Evolutionary conservation across 345 rosid species (phyloP).

Genomic region (Citrus sp.): DNA sequence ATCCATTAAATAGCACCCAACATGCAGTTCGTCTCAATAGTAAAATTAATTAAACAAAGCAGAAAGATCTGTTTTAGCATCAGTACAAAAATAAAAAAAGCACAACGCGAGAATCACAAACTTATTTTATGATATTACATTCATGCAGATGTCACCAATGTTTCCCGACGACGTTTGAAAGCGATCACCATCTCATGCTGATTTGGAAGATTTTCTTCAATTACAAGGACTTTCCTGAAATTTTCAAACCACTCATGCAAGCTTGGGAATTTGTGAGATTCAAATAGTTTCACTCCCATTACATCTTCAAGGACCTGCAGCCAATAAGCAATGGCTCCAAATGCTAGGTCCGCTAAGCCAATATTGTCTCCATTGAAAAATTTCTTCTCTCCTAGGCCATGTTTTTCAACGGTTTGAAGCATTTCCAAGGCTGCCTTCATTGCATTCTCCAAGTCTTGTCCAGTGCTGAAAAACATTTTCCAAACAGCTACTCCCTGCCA

Average conservation of each 20-base stretch:
- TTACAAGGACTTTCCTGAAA: background rate
- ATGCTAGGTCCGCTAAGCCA: conserved; percentile 22
- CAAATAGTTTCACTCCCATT: background rate
- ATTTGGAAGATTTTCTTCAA: no score
- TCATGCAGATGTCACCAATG: no score
- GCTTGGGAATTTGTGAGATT: conserved; percentile 14
- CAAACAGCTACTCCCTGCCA: conserved; percentile 13
- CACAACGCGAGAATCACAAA: no score
- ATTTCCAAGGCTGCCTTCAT: conserved; percentile 7
- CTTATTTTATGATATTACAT: no score
- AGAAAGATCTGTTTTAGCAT: no score
- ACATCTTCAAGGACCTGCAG: conserved; percentile 1
- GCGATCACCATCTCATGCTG: no score
- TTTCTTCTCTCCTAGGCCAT: conserved; percentile 10
- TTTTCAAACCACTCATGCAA: conserved; percentile 7
- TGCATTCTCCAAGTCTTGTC: conserved; percentile 16
- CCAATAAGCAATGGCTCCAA: conserved; percentile 14
- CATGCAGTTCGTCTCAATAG: no score
- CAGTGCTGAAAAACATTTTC: background rate
- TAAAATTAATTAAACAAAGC: no score
- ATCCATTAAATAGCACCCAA: no score
- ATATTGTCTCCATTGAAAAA: conserved; percentile 18
- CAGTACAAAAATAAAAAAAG: no score
- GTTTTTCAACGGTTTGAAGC: conserved; percentile 12
- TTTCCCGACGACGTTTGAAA: no score